Base-by-base conservation (phyloP, 768 basidiomycete genomes). In the Xerocomus spinulosus region DNA sequence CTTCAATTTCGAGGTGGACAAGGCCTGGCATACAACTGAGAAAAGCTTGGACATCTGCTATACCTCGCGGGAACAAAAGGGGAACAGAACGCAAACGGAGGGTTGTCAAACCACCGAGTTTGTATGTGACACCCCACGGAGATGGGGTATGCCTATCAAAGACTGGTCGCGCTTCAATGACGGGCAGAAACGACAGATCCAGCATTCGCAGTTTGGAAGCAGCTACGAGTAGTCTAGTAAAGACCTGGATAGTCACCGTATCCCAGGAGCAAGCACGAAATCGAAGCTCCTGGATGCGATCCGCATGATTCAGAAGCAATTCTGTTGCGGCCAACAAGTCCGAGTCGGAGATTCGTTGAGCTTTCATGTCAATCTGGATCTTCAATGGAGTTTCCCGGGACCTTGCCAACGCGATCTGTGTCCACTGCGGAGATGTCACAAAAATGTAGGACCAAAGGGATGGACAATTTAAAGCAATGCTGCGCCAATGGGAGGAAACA, bases 361-460 rank as follows among this genome's bases (percentile, higher is more conserved):
- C n/a, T 25, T 15, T 38, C 13, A 24, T 5, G 4, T 24, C 21
- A 23, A 44, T 25, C 9, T 24, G n/a, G 33, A 57, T 29, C 26
- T 33, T 43, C 12, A 59, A 32, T 15, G 64, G 58, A 7, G 70
- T 69, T 56, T 63, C 66, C 42, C 71, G 73, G 0, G 75, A 77
- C 9, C 76, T 67, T 30, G 54, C 56, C 34, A 77, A 45, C 67
- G 73, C 71, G 49, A 70, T 71, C 24, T 69, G 57, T 9, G 64
- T 65, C 69, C 71, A 73, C 33, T 48, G 56, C 0, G 61, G 60
- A 3, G 61, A 61, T 3, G 42, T 52, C 21, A 70, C 60, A 8
- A 64, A 49, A 15, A 68, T 59, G 33, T 56, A 54, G 17, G 44
- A 62, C 35, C 35, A 36, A 15, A 39, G 21, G 9, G 13, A 6